Evolutionary conservation across 1,284 basidiomycete species (phyloP).

Genomic region (Taiwanofungus camphoratus): DNA sequence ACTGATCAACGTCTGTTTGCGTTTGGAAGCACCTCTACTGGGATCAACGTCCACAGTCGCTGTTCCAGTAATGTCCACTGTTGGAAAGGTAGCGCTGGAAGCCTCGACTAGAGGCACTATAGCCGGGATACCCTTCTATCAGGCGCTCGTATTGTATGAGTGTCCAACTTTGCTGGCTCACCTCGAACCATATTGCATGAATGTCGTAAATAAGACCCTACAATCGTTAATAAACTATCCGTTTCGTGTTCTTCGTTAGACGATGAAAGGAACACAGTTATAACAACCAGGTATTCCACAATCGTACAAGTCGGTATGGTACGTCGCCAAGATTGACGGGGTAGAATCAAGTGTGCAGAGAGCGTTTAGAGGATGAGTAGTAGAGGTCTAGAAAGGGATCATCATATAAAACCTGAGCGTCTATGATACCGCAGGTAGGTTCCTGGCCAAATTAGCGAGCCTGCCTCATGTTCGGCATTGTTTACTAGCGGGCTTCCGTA

Average conservation of each 20-base stretch:
- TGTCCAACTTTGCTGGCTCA: too few species aligned
- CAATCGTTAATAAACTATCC: neutral
- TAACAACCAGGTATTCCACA: neutral
- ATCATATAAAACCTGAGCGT: too few species aligned
- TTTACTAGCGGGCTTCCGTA: neutral
- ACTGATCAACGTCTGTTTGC: constrained; percentile 59
- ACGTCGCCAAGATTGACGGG: neutral
- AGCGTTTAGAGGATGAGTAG: too few species aligned
- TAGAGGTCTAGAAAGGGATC: too few species aligned
- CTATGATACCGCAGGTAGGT: too few species aligned
- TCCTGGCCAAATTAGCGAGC: too few species aligned
- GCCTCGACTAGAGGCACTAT: too few species aligned
- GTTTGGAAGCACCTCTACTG: constrained; percentile 25
- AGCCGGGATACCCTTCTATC: too few species aligned
- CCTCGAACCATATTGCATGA: constrained; percentile 20
- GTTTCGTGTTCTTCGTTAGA: too few species aligned
- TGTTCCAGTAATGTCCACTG: neutral
- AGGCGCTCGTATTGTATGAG: too few species aligned
- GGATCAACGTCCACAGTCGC: too few species aligned
- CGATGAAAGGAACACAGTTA: too few species aligned
- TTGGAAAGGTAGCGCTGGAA: neutral
- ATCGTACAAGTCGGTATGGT: neutral
- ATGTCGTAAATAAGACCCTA: constrained; percentile 1
- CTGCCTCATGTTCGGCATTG: neutral
- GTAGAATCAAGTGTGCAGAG: neutral